Evolutionary conservation across 192 early-diverging fungal genomes (phyloP).

Genomic region (Coemansia sp.): DNA sequence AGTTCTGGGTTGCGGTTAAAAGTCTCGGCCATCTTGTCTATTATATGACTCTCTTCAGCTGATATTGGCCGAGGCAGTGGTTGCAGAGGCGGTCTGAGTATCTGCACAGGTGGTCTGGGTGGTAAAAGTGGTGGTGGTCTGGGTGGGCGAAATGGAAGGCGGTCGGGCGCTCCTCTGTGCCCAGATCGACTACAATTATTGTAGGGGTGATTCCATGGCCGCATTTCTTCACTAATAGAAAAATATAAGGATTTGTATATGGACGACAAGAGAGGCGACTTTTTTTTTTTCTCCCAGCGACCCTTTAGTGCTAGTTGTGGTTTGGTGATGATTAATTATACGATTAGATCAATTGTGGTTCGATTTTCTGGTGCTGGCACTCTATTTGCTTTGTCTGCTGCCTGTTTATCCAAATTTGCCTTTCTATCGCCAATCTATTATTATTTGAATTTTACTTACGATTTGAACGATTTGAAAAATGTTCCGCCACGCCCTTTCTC

Average conservation of each 20-base stretch:
- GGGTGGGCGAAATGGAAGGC: constrained; percentile 2
- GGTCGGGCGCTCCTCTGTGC: neutral
- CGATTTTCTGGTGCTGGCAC: neutral
- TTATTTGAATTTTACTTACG: neutral
- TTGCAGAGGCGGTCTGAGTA: neutral
- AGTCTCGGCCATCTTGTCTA: constrained; percentile 42
- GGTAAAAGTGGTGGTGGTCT: neutral
- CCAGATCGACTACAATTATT: neutral
- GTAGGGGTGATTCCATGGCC: constrained; percentile 7
- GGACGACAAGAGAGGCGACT: neutral
- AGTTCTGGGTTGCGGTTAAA: constrained; percentile 25
- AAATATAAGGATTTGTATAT: neutral
- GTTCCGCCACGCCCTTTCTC: constrained; percentile 28
- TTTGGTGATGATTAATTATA: neutral
- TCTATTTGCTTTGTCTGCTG: neutral
- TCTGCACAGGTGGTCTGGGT: neutral
- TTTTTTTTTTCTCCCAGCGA: neutral
- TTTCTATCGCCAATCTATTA: neutral
- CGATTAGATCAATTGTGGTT: neutral
- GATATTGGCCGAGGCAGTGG: constrained; percentile 1
- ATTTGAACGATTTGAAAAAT: constrained; percentile 13
- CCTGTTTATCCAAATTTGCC: constrained; percentile 1
- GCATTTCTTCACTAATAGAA: constrained; percentile 5
- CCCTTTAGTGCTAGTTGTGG: no score
- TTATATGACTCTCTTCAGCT: constrained; percentile 9